Conservation (phyloP, 139 green algal genomes). For the Picochlorum costavermella region DNA sequence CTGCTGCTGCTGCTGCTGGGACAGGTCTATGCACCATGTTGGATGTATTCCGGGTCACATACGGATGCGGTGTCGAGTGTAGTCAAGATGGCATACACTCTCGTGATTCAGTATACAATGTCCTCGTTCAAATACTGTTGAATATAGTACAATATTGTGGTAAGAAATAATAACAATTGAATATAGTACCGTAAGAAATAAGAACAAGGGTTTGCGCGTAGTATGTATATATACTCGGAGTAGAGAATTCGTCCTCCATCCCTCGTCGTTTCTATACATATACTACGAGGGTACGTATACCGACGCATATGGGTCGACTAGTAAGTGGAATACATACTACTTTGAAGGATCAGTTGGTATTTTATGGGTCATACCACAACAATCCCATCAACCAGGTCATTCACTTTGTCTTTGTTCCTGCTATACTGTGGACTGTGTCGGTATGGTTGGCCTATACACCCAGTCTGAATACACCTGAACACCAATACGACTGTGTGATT, state of each 20-base stretch:
- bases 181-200: too few species aligned
- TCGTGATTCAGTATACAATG: slow-evolving; percentile 4
- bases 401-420: slow-evolving; percentile 73
- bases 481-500: not conserved
- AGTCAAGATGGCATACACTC: slow-evolving; percentile 11
- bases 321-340: slow-evolving; percentile 8
- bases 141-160: slow-evolving; percentile 14
- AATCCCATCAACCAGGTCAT: slow-evolving; percentile 68
- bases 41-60: slow-evolving; percentile 7
- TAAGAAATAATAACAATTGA: too few species aligned
- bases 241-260: too few species aligned
- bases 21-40: slow-evolving; percentile 3
- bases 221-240: too few species aligned
- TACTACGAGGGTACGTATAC: too few species aligned
- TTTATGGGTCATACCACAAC: slow-evolving; percentile 68
- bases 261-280: too few species aligned
- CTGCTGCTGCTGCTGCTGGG: too few species aligned
- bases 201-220: not conserved
- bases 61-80: slow-evolving; percentile 7
- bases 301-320: not conserved
- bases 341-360: slow-evolving; percentile 49
- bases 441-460: slow-evolving; percentile 55
- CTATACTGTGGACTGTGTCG: slow-evolving; percentile 50
- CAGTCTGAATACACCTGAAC: slow-evolving; percentile 3
- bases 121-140: not conserved